Percentiles rank a stretch among this genome's conserved stretches.
Evolutionary conservation across 2,329 filamentous ascomycete genomes (phyloP).

Genomic region (Chaetomiaceae sp.): DNA sequence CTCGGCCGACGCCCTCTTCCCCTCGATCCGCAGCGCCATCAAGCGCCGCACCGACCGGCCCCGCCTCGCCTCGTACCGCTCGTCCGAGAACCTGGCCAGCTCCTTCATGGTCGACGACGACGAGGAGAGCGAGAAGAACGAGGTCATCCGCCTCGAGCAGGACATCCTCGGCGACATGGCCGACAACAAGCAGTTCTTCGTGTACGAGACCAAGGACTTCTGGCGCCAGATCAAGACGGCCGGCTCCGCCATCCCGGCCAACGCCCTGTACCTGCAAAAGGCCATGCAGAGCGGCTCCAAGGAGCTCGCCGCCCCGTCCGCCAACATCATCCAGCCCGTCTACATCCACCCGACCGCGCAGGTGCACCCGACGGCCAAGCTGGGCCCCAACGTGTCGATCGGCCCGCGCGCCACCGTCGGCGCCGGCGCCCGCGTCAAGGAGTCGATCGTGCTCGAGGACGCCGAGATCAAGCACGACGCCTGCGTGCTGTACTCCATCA

Average conservation of each 20-base stretch:
- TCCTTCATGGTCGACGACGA: conserved; percentile 56
- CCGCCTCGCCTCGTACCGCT: conserved; percentile 89
- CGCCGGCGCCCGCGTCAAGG: conserved; percentile 86
- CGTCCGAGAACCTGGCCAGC: conserved; percentile 84
- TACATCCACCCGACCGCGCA: conserved; percentile 91
- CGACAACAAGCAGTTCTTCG: conserved; percentile 96
- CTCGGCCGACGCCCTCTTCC: conserved; percentile 92
- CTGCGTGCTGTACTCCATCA: conserved; percentile 91
- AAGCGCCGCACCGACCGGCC: conserved; percentile 91
- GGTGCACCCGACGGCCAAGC: conserved; percentile 91
- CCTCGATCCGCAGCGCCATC: conserved; percentile 88
- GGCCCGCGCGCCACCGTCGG: conserved; percentile 83
- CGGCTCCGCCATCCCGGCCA: conserved; percentile 92
- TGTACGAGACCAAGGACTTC: conserved; percentile 98
- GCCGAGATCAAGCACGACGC: conserved; percentile 95
- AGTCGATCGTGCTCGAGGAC: conserved; percentile 92
- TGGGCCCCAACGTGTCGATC: conserved; percentile 94
- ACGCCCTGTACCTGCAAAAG: conserved; percentile 93
- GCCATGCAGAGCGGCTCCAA: conserved; percentile 77
- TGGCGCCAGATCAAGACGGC: conserved; percentile 99
- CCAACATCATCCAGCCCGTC: conserved; percentile 85
- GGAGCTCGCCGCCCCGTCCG: conserved; percentile 77
- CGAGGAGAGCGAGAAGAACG: conserved; percentile 69
- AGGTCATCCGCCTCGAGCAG: conserved; percentile 92
- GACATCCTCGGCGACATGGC: conserved; percentile 94